Evolutionary conservation across 2,329 filamentous ascomycete genomes (phyloP), one percentile per base, ranked within the genome.

Genomic region (Rosellinia necatrix): DNA sequence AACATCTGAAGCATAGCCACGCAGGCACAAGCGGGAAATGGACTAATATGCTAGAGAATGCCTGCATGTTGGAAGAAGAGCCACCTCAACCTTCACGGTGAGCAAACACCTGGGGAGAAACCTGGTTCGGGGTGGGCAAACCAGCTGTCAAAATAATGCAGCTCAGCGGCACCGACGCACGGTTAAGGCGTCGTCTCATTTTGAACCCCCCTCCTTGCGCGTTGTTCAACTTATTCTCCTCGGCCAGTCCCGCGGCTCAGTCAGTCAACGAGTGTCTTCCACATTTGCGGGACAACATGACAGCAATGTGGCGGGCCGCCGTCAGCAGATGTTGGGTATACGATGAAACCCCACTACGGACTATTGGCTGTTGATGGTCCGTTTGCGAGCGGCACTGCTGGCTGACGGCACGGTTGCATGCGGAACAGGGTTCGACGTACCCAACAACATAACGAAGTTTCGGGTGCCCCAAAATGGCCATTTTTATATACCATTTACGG

Each of bases 1-100:
- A 99, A 74, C 94, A 99, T 75, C 79, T 99, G 56, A 99, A 97
- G 79, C 94, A 99, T 73, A 97, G 92, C 72, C 94, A 97, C 75
- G 91, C 90, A 32, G 94, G 94, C 30, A 93, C 91, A 0, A 97
- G 92, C 73, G 94, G 94, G 27, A 97, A 97, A 74, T 99, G 94
- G 94, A 99, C 94, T 10, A 97, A 97, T 74, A 92, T 96, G 82
- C 80, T 99, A 29, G 94, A 99, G 72, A 96, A 91, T 70, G 91
- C 92, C 4, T 99, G 94, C 76, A 96, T 97, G 91, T 86, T 92
- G 72, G 92, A 88, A 51, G 81, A 96, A 70, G 92, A 96, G 68
- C 83, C 85, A 50, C 80, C 84, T 25, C 81, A 74, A 32, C 72
- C 73, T 37, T 68, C 73, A 41, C 72, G 72, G 66, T 72, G 68